phyloP scores from a whole-genome alignment of 1,139 yeast genomes.

The Magnusiomyces fungicola region DNA sequence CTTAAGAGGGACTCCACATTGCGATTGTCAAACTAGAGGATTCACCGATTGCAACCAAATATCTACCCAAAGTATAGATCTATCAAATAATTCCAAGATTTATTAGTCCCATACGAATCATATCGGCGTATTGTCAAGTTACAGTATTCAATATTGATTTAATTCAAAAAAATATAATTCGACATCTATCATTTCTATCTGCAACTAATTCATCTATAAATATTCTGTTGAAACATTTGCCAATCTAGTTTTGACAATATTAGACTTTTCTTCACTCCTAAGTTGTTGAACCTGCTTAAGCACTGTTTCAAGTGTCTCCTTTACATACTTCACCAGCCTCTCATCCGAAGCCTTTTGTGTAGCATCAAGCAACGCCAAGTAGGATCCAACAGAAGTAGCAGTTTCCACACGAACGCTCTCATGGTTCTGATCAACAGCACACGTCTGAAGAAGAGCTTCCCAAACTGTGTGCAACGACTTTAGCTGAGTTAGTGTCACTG shows the following conservation, averaged over 20 bases:
- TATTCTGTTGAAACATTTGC: slow-evolving; percentile 6
- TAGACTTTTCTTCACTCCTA: slow-evolving; percentile 5
- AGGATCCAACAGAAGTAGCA: slow-evolving; percentile 33
- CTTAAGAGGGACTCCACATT: too few species aligned
- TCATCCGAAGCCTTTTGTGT: not conserved
- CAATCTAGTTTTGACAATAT: slow-evolving; percentile 9
- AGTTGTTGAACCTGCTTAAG: slow-evolving; percentile 6
- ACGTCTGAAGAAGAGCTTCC: slow-evolving; percentile 26
- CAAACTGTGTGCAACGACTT: slow-evolving; percentile 26
- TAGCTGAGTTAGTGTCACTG: slow-evolving; percentile 25
- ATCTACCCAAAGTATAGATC: too few species aligned
- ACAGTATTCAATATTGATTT: too few species aligned
- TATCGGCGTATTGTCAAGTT: too few species aligned
- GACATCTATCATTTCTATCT: too few species aligned
- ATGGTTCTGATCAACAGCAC: slow-evolving; percentile 43
- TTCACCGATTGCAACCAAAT: too few species aligned
- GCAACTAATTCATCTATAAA: too few species aligned
- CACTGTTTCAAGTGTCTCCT: slow-evolving; percentile 8
- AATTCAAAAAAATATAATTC: too few species aligned
- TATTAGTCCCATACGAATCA: too few species aligned
- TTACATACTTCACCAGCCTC: slow-evolving; percentile 19
- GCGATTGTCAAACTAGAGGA: too few species aligned
- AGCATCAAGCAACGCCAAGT: slow-evolving; percentile 19
- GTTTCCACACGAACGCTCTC: slow-evolving; percentile 58
- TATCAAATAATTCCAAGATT: too few species aligned